Conservation (phyloP, 106 monocot species). For the Narthecium ossifragum region DNA sequence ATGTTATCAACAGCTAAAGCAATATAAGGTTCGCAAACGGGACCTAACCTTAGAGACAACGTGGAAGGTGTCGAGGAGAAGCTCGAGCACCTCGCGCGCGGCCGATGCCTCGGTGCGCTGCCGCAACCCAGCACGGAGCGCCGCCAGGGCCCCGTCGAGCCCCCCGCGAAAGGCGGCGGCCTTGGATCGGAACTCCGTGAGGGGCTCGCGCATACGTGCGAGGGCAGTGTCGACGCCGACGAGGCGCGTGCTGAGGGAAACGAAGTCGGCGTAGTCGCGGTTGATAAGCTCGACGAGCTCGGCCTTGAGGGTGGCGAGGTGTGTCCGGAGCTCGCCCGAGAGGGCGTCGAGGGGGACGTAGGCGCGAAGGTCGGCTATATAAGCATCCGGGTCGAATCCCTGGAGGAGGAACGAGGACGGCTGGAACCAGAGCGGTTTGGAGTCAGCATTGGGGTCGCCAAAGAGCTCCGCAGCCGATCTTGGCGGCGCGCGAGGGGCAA, state of each 20-base stretch:
- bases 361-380: constrained; percentile 73
- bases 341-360: constrained; percentile 91
- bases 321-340: constrained; percentile 67
- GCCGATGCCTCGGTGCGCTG: constrained; percentile 66
- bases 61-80: constrained; percentile 82
- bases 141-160: constrained; percentile 33
- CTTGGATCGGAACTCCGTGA: constrained; percentile 65
- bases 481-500: too few relatives aligned
- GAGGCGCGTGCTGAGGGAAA: constrained; percentile 77
- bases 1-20: not conserved
- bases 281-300: constrained; percentile 93
- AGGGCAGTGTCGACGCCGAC: constrained; percentile 80
- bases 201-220: constrained; percentile 70
- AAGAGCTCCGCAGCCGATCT: constrained; percentile 67
- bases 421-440: constrained; percentile 72
- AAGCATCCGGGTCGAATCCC: constrained; percentile 64
- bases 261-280: constrained; percentile 96
- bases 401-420: constrained; percentile 47
- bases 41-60: constrained; percentile 87
- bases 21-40: not conserved
- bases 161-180: constrained; percentile 41
- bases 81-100: constrained; percentile 72
- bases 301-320: constrained; percentile 68
- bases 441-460: constrained; percentile 64
- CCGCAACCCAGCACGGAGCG: constrained; percentile 46